These are phyloP conservation scores for Microsporum ferrugineum DNA, from an alignment of 2,329 filamentous ascomycete genomes.

Conservation along the genomic window DNA sequence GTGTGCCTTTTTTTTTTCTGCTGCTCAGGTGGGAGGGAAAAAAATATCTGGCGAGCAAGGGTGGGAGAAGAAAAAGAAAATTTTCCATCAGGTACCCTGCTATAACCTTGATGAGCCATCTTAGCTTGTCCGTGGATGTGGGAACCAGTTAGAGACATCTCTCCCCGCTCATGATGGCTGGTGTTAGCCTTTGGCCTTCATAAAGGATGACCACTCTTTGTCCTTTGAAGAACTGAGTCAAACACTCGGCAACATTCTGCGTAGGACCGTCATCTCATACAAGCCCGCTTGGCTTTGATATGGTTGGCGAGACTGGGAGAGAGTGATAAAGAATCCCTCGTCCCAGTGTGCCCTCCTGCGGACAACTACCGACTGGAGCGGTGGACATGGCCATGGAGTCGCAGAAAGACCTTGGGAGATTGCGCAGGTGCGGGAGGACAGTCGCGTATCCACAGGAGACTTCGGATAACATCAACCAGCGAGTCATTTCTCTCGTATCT, in stretches of 20 bases:
- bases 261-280: neutral
- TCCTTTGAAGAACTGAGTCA: neutral
- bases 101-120: neutral
- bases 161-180: neutral
- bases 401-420: neutral
- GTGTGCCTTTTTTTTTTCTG: neutral
- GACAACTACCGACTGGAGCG: neutral
- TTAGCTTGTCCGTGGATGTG: neutral
- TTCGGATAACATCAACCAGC: neutral
- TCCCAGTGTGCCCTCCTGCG: neutral
- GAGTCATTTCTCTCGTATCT: neutral
- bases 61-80: neutral
- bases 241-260: neutral
- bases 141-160: neutral
- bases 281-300: neutral
- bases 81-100: constrained; percentile 3
- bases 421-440: neutral
- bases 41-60: neutral
- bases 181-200: neutral
- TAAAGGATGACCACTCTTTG: neutral
- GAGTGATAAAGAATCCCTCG: neutral
- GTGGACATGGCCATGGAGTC: neutral
- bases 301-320: neutral
- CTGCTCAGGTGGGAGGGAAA: neutral
- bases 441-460: neutral